A percentile compares a stretch with the other conserved stretches of the same genome.
phyloP scores from a whole-genome alignment of 768 basidiomycete species.

The Boletus sp. region DNA sequence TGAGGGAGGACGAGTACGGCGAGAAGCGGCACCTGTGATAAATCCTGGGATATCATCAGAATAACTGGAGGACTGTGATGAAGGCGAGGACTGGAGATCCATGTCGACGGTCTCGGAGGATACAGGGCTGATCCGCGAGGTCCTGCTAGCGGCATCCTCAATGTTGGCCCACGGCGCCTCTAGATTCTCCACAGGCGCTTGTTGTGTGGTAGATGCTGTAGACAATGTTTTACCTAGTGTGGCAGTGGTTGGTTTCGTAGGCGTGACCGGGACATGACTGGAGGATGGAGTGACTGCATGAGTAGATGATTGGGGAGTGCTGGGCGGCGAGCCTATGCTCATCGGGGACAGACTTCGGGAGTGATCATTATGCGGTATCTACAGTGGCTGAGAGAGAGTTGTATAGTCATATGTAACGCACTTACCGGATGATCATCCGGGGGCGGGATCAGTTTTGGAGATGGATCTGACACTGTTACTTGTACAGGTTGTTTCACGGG shows the following conservation, averaged over 20 bases:
- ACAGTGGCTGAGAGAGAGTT: constrained; percentile 26
- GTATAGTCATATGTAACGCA: constrained; percentile 1
- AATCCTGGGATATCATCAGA: constrained; percentile 33
- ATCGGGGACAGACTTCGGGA: constrained; percentile 58
- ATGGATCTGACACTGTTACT: not conserved
- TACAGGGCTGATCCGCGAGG: constrained; percentile 29
- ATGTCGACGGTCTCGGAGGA: constrained; percentile 36
- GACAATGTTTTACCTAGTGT: constrained; percentile 9
- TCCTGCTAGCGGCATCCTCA: constrained; percentile 30
- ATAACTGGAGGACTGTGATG: constrained; percentile 22
- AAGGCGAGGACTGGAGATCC: constrained; percentile 35
- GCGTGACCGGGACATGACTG: constrained; percentile 2
- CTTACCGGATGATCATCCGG: constrained; percentile 24
- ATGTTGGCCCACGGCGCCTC: constrained; percentile 15
- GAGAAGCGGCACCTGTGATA: constrained; percentile 31
- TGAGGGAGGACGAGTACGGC: constrained; percentile 24
- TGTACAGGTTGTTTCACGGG: constrained; percentile 11
- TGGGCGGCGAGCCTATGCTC: constrained; percentile 54
- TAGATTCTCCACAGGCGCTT: constrained; percentile 17
- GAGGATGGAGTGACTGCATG: constrained; percentile 1
- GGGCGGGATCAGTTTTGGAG: constrained; percentile 15
- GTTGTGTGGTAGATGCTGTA: constrained; percentile 14
- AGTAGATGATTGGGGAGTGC: constrained; percentile 33
- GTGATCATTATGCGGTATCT: constrained; percentile 30
- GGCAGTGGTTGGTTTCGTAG: constrained; percentile 3